These are phyloP conservation scores for Corinectria fuckeliana DNA, from an alignment of 2,329 filamentous ascomycete species.

Conservation along the genomic window DNA sequence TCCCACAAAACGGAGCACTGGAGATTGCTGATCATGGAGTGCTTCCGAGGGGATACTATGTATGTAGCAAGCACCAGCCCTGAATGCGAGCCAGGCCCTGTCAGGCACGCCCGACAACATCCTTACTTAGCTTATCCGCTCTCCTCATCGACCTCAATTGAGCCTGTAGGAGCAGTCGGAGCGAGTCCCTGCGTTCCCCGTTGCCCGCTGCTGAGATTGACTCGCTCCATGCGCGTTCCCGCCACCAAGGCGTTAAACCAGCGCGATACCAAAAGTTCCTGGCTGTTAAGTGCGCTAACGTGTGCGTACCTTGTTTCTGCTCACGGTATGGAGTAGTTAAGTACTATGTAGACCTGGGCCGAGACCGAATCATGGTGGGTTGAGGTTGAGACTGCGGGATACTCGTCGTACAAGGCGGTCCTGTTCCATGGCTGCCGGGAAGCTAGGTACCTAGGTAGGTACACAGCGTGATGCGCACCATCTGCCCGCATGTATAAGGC, in stretches of 20 bases:
- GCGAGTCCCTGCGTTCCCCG: constrained; percentile 11
- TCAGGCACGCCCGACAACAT: neutral
- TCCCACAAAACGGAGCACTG: constrained; percentile 4
- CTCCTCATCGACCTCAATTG: neutral
- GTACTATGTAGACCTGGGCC: neutral
- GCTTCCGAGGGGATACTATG: neutral
- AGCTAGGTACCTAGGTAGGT: constrained; percentile 1
- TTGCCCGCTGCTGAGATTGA: neutral
- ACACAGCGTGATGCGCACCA: constrained; percentile 1
- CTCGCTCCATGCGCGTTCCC: constrained; percentile 9
- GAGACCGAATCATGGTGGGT: constrained; percentile 3
- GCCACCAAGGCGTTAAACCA: constrained; percentile 7
- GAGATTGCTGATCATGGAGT: constrained; percentile 8
- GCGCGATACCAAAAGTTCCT: neutral
- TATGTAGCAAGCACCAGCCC: constrained; percentile 4
- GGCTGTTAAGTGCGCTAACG: neutral
- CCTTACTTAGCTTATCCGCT: neutral
- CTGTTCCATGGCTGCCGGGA: too few relatives aligned
- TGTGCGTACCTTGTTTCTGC: neutral
- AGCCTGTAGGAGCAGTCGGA: neutral
- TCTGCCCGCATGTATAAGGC: constrained; percentile 2
- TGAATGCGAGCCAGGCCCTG: neutral
- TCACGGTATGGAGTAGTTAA: neutral
- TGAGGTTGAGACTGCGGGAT: constrained; percentile 14
- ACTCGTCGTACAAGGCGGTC: neutral